Base-by-base conservation (phyloP, 129 eudicot genomes). In the Rutidosis leptorrhynchoides region DNA sequence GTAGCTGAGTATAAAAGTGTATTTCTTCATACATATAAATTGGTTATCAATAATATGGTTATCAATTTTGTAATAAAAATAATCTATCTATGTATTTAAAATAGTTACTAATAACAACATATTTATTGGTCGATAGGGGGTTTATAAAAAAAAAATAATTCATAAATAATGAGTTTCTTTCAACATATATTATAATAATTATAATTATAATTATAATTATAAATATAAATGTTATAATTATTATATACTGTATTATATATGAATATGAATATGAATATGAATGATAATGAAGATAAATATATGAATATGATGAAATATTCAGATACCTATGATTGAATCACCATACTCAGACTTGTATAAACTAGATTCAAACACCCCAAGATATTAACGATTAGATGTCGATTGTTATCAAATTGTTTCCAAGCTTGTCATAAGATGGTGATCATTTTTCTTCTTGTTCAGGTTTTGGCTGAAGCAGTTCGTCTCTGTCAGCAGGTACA, bases 391-490 rank as follows among this genome's bases (percentile, higher is more conserved):
- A 8, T 35, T 35, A 35, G 12, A 35, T 35, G 42, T 24, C 26
- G 4, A 12, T 56, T 25, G 19, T 25, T 14, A 24, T 12, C 8
- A 25, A 24, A 33, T 58, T 56, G 54, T 57, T 54, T 64, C 17
- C 58, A 24, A 35, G 29, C 33, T 60, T 42, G 37, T 33, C 10
- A 48, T 65, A 71, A 28, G 63, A 5, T 65, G 29, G 65, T 64
- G 60, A 27, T 59, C 62, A 54, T 64, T 52, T 78, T 29, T 21
- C 73, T 83, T 75, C 70, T 15, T 58, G 29, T 72, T 79, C 87
- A 92, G 98, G 97, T 89, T 55, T 83, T 94, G 56, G 84, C 88
- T 40, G 99, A 94, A 84, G 99, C 96, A 60, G 93, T 94, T 35
- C 81, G 85, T 69, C 95, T 85, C 70, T 94, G 95, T 30, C 99